A percentile compares a stretch with the other conserved stretches of the same genome.
Conservation (phyloP, 2,329 filamentous ascomycete genomes). For the Calonectria hongkongensis region DNA sequence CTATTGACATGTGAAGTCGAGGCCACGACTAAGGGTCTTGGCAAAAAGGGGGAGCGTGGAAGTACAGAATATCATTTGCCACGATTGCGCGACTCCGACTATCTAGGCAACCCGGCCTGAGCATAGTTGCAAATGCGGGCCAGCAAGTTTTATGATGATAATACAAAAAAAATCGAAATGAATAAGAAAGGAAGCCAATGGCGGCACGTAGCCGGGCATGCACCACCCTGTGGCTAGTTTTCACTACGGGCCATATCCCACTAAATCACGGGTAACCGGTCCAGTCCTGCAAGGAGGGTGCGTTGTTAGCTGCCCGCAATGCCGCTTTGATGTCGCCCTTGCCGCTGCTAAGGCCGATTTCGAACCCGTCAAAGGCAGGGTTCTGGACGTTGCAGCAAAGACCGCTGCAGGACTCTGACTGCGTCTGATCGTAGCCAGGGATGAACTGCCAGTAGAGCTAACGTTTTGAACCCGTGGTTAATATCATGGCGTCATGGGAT, state of each 20-base stretch:
- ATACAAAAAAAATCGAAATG: neutral
- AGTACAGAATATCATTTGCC: too few species aligned
- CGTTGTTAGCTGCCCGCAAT: constrained; percentile 8
- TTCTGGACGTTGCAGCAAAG: constrained; percentile 16
- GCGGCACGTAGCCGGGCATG: neutral
- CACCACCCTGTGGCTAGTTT: neutral
- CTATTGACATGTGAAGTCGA: too few species aligned
- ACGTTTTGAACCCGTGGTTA: neutral
- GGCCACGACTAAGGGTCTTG: too few species aligned
- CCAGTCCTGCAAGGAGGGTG: constrained; percentile 2
- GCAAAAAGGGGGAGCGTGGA: too few species aligned
- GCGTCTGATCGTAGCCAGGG: constrained; percentile 10
- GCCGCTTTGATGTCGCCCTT: constrained; percentile 15
- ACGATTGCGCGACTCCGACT: neutral
- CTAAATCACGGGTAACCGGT: constrained; percentile 5
- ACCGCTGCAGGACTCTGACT: constrained; percentile 2
- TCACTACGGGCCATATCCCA: neutral
- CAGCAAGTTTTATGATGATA: constrained; percentile 2
- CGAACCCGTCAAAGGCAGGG: constrained; percentile 19
- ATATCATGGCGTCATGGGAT: too few species aligned
- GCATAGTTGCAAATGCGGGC: neutral
- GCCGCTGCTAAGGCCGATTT: constrained; percentile 17
- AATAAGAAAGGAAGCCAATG: neutral
- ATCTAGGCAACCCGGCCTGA: neutral
- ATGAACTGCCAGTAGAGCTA: constrained; percentile 14